These are phyloP conservation scores for Arthrobotrys conoides DNA, from an alignment of 2,329 filamentous ascomycete genomes.

Conservation along the genomic window DNA sequence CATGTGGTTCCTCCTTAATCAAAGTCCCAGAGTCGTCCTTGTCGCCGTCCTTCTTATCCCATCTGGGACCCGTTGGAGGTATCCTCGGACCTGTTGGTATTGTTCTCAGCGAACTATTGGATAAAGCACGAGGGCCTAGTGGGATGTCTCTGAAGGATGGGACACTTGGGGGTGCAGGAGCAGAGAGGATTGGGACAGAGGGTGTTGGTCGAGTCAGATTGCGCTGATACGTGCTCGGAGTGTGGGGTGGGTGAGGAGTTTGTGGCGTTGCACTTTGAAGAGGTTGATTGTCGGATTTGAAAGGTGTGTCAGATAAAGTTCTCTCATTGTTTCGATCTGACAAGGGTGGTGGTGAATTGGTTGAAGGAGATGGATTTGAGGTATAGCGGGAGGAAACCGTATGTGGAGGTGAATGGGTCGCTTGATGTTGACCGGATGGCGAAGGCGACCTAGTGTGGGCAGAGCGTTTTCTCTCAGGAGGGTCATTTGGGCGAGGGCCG, in stretches of 20 bases:
- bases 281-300: constrained; percentile 39
- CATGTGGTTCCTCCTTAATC: constrained; percentile 52
- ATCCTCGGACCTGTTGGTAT: constrained; percentile 56
- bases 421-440: constrained; percentile 39
- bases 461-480: constrained; percentile 53
- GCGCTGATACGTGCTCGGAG: constrained; percentile 56
- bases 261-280: constrained; percentile 48
- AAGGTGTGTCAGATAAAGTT: constrained; percentile 37
- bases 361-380: constrained; percentile 52
- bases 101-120: constrained; percentile 47
- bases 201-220: constrained; percentile 51
- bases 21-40: constrained; percentile 44
- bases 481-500: constrained; percentile 48
- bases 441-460: constrained; percentile 55
- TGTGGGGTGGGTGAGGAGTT: constrained; percentile 55
- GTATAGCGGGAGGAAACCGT: constrained; percentile 57
- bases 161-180: constrained; percentile 52
- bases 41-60: constrained; percentile 57
- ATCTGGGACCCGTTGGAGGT: constrained; percentile 47
- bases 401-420: constrained; percentile 56
- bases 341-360: constrained; percentile 50
- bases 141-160: constrained; percentile 59
- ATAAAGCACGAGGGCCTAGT: constrained; percentile 43
- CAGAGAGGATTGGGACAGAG: constrained; percentile 50
- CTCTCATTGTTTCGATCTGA: constrained; percentile 56